Percentiles rank a stretch among this genome's conserved stretches.
These are phyloP conservation scores for Athelia psychrophila DNA, from an alignment of 1,284 basidiomycete genomes.

Conservation along the genomic window DNA sequence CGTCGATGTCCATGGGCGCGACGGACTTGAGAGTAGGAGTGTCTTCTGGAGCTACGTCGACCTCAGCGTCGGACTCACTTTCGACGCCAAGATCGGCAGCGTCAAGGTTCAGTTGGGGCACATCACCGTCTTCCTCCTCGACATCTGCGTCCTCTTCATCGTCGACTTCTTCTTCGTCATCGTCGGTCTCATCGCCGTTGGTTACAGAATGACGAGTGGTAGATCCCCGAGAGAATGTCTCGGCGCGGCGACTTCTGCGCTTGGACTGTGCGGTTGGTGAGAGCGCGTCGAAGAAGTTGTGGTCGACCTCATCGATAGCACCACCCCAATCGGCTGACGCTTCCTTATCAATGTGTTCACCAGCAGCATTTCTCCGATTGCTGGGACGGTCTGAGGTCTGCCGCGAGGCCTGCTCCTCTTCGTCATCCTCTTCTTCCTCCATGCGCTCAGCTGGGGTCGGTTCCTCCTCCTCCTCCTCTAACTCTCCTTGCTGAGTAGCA, in stretches of 20 bases:
- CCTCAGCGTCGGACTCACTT: slow-evolving; percentile 8
- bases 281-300: too few species aligned
- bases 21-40: neutral
- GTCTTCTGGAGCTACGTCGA: neutral
- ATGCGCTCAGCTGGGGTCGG: slow-evolving; percentile 53
- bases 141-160: slow-evolving; percentile 10
- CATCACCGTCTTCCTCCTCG: slow-evolving; percentile 5
- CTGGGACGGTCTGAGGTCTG: slow-evolving; percentile 10
- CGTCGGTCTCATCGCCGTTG: slow-evolving; percentile 12
- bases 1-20: neutral
- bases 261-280: slow-evolving; percentile 18
- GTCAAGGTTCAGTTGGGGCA: slow-evolving; percentile 1
- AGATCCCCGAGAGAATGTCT: slow-evolving; percentile 3
- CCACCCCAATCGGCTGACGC: neutral
- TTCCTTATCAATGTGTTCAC: slow-evolving; percentile 15
- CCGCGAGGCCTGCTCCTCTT: slow-evolving; percentile 41
- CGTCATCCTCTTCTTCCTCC: slow-evolving; percentile 62
- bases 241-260: slow-evolving; percentile 14
- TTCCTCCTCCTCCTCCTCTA: slow-evolving; percentile 53
- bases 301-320: too few species aligned
- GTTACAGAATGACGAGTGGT: slow-evolving; percentile 14
- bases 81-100: slow-evolving; percentile 1
- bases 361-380: slow-evolving; percentile 12
- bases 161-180: slow-evolving; percentile 11
- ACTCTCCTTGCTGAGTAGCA: slow-evolving; percentile 36